Conservation (phyloP, 805 yeast species). For the Jamesozyma jinghongensis region DNA sequence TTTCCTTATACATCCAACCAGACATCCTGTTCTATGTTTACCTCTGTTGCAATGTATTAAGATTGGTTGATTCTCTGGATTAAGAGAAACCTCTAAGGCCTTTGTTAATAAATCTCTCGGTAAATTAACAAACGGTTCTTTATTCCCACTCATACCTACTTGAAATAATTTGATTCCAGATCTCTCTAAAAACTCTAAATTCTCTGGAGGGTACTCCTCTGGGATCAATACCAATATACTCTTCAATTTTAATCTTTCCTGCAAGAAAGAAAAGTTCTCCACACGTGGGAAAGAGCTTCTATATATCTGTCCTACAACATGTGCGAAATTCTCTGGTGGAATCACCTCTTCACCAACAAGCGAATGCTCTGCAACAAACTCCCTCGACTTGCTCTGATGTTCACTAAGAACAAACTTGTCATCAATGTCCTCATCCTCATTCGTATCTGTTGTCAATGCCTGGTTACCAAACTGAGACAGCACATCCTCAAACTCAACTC, state of each 20-base stretch:
- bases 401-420: slow-evolving; percentile 19
- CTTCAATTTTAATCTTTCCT: slow-evolving; percentile 48
- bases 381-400: slow-evolving; percentile 12
- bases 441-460: background rate
- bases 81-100: slow-evolving; percentile 70
- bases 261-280: slow-evolving; percentile 67
- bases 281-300: slow-evolving; percentile 84
- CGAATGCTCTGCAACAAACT: slow-evolving; percentile 2
- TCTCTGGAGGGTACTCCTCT: slow-evolving; percentile 81
- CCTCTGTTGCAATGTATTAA: slow-evolving; percentile 94
- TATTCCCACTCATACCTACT: slow-evolving; percentile 90
- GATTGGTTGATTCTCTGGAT: slow-evolving; percentile 86
- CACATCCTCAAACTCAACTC: slow-evolving; percentile 11
- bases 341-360: slow-evolving; percentile 14
- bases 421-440: slow-evolving; percentile 19
- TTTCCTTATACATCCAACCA: slow-evolving; percentile 85
- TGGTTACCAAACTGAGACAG: slow-evolving; percentile 10
- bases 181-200: slow-evolving; percentile 49
- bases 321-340: slow-evolving; percentile 88
- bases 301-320: slow-evolving; percentile 70
- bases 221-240: slow-evolving; percentile 80
- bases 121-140: slow-evolving; percentile 83
- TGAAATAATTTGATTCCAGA: slow-evolving; percentile 67
- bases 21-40: slow-evolving; percentile 93
- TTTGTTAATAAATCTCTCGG: slow-evolving; percentile 59